Evolutionary conservation across 2,329 filamentous ascomycete genomes (phyloP), one percentile per base, ranked within the genome.

Genomic region (Pseudogymnoascus sp.): DNA sequence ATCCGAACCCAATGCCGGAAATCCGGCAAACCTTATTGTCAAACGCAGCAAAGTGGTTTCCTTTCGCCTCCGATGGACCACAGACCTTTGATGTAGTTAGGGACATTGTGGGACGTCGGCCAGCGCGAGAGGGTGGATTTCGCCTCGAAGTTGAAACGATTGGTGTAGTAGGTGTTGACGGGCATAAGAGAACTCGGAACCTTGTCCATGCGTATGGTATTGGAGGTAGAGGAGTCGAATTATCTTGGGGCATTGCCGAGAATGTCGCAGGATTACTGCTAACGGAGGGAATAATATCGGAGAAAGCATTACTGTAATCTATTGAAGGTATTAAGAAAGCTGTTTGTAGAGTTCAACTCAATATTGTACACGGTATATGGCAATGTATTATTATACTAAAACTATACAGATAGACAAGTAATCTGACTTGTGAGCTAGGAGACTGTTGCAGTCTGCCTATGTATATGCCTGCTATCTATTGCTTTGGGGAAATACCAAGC

Each of bases 11-110:
- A 1, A 82, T 77, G 0, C 64, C 67, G 1, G 78, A 79, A 56
- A 79, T 80, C 0, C 73, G 84, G 17, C 72, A 75, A 38, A 70
- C 68, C 29, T 72, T 88, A 13, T 76, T 88, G 4, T 65, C 67
- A 2, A 75, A 75, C 11, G 76, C 74, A 44, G 72, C 72, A 1
- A 74, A 77, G 60, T 73, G 72, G 69, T 78, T 78, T 65, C 75
- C 77, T 1, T 74, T 78, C 53, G 70, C 74, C 13, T 61, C 74
- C 0, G 72, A 74, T 37, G 72, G 70, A 42, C 68, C 70, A 2
- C 70, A 71, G 0, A 68, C 76, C 53, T 78, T 79, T 40, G 74
- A 77, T 59, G 74, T 80, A 5, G 71, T 80, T 60, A 72, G 71
- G n/a, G 78, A 79, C 65, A 77, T 78, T 65, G 77, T 80, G 17